phyloP scores from a whole-genome alignment of 2,329 filamentous ascomycete genomes.

The Monosporascus sp. region DNA sequence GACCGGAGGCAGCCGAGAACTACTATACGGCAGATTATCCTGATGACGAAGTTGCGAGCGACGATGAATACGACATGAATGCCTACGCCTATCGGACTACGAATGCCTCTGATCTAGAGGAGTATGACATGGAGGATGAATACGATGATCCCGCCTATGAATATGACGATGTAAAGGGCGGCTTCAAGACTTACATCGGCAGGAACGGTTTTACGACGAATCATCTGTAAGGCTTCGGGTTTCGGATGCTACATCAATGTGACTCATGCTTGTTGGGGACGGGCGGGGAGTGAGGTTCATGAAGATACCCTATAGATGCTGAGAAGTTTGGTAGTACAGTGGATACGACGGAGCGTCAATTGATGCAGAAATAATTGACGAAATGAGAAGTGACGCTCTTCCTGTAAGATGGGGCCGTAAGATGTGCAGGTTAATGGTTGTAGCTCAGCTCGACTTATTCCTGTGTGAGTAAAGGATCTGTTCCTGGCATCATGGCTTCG shows the following conservation, averaged over 20 bases:
- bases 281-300: neutral
- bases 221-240: slow-evolving; percentile 14
- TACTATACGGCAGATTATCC: slow-evolving; percentile 78
- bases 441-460: no score
- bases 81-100: slow-evolving; percentile 50
- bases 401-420: no score
- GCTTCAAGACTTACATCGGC: slow-evolving; percentile 31
- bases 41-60: slow-evolving; percentile 70
- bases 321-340: neutral
- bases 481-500: no score
- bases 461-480: no score
- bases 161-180: slow-evolving; percentile 16
- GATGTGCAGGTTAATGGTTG: no score
- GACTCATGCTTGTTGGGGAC: neutral
- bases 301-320: neutral
- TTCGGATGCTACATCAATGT: neutral
- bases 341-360: no score
- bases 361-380: no score
- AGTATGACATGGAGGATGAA: slow-evolving; percentile 40
- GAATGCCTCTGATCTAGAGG: slow-evolving; percentile 52
- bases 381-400: no score
- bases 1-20: slow-evolving; percentile 55
- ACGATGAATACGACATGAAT: slow-evolving; percentile 58
- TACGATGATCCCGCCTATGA: slow-evolving; percentile 30
- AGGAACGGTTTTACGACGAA: slow-evolving; percentile 30